Percentiles rank a stretch among this genome's conserved stretches.
Evolutionary conservation across 352 stramenopile genomes (phyloP).

Genomic region (Phytophthora pisi): DNA sequence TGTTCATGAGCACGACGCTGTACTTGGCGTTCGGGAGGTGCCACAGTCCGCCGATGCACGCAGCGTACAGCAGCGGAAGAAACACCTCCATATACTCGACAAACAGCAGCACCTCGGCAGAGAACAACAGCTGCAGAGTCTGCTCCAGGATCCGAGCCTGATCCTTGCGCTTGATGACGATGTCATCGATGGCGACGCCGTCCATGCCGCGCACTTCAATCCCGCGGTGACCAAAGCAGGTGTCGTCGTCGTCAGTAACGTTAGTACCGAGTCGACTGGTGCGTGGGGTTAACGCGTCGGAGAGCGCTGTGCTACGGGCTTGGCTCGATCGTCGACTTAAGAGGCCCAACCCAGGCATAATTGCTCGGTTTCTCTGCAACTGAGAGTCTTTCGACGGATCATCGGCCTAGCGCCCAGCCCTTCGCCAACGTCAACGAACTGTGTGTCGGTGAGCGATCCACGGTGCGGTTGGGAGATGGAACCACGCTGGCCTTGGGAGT

Average conservation of each 20-base stretch:
- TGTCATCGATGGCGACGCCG: constrained; percentile 14
- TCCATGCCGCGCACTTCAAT: constrained; percentile 1
- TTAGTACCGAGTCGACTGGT: not conserved
- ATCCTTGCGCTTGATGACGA: constrained; percentile 11
- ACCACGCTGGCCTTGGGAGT: not conserved
- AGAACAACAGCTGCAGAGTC: constrained; percentile 27
- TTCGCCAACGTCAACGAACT: not conserved
- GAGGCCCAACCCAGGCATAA: not conserved
- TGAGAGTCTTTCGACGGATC: not conserved
- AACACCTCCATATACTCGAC: constrained; percentile 43
- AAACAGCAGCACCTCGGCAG: constrained; percentile 28
- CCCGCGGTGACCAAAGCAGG: not conserved
- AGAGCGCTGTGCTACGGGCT: not conserved
- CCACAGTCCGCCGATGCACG: constrained; percentile 21
- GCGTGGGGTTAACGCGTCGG: not conserved
- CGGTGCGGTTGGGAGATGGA: not conserved
- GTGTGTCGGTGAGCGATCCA: not conserved
- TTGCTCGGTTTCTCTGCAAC: not conserved
- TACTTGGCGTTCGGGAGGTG: constrained; percentile 21
- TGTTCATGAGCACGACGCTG: constrained; percentile 20
- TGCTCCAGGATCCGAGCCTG: constrained; percentile 21
- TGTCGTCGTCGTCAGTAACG: not conserved
- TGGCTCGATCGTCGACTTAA: not conserved
- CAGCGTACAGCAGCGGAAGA: constrained; percentile 33
- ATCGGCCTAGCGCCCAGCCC: not conserved